Evolutionary conservation across 73 alveolate genomes (phyloP).

Genomic region (Paramecium caudatum): DNA sequence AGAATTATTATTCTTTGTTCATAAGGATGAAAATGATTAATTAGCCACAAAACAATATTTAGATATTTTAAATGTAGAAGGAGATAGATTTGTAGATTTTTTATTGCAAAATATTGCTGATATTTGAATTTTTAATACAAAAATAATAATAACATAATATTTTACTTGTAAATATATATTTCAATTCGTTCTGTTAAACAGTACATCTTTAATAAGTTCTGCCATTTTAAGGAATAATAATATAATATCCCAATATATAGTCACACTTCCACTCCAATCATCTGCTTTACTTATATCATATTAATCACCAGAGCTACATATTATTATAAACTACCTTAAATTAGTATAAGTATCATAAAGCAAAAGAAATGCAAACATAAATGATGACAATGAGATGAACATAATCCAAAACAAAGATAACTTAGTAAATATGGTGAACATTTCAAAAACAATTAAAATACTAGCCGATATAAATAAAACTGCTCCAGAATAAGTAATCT

Average conservation of each 20-base stretch:
- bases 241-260: slow-evolving; percentile 49
- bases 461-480: slow-evolving; percentile 49
- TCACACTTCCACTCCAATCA: slow-evolving; percentile 29
- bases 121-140: too few relatives aligned
- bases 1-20: slow-evolving; percentile 71
- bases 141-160: too few relatives aligned
- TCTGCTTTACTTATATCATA: slow-evolving; percentile 10
- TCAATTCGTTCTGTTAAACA: slow-evolving; percentile 29
- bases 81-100: slow-evolving; percentile 62
- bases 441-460: slow-evolving; percentile 52
- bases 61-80: slow-evolving; percentile 48
- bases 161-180: neutral
- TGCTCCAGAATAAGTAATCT: slow-evolving; percentile 53
- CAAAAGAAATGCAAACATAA: slow-evolving; percentile 59
- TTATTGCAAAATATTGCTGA: neutral
- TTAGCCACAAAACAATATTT: slow-evolving; percentile 52
- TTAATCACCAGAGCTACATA: neutral
- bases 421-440: slow-evolving; percentile 23
- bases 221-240: slow-evolving; percentile 12
- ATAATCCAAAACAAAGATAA: slow-evolving; percentile 56
- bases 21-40: slow-evolving; percentile 71
- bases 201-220: slow-evolving; percentile 32
- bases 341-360: slow-evolving; percentile 38
- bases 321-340: neutral
- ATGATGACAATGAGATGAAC: slow-evolving; percentile 21